These are phyloP conservation scores for Wickerhamomyces sp. DNA, from an alignment of 1,139 yeast genomes.

Conservation along the genomic window DNA sequence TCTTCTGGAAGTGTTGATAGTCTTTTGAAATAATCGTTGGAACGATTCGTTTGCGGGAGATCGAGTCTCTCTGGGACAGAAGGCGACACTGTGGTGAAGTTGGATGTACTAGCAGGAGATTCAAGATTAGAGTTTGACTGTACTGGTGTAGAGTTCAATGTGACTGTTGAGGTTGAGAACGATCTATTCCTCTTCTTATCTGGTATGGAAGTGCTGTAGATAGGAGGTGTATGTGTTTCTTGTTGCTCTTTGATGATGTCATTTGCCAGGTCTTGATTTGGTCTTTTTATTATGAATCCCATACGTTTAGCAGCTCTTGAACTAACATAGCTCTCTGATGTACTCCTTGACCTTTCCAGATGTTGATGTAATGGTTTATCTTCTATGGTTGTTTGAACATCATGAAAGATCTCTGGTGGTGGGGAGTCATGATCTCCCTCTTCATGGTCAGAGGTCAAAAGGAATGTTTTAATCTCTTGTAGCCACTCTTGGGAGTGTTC, in stretches of 20 bases:
- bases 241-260: slow-evolving; percentile 23
- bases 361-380: slow-evolving; percentile 9
- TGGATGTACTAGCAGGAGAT: background rate
- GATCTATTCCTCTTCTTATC: slow-evolving; percentile 18
- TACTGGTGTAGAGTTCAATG: background rate
- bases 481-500: slow-evolving; percentile 51
- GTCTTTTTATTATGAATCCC: slow-evolving; percentile 55
- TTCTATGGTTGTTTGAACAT: background rate
- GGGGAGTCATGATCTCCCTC: background rate
- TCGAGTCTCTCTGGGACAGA: background rate
- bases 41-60: background rate
- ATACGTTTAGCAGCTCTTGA: slow-evolving; percentile 63
- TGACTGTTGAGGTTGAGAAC: slow-evolving; percentile 11
- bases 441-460: slow-evolving; percentile 14
- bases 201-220: background rate
- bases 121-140: background rate
- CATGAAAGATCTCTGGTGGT: background rate
- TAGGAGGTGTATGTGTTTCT: slow-evolving; percentile 14
- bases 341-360: slow-evolving; percentile 46
- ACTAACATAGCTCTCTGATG: slow-evolving; percentile 47
- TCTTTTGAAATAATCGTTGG: slow-evolving; percentile 67
- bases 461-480: slow-evolving; percentile 44
- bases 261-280: slow-evolving; percentile 20
- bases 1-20: slow-evolving; percentile 65
- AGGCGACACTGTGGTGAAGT: background rate